These are phyloP conservation scores for Mortierella claussenii DNA, from an alignment of 192 early-diverging fungal genomes.

Conservation along the genomic window DNA sequence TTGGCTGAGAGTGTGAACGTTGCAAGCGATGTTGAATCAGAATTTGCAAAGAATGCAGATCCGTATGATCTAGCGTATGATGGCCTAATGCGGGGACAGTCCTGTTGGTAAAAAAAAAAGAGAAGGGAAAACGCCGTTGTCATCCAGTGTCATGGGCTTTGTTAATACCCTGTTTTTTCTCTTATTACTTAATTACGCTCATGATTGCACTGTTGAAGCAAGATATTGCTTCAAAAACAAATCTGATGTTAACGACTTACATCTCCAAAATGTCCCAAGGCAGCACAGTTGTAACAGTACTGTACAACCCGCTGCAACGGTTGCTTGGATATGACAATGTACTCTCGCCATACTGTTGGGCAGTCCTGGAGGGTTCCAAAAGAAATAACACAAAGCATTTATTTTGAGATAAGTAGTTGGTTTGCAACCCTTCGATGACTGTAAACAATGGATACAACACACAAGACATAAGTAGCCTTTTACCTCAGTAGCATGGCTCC, in stretches of 20 bases:
- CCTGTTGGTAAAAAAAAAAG: not conserved
- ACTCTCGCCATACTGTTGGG: conserved; percentile 36
- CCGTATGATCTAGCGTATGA: not conserved
- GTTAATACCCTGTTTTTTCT: too few relatives aligned
- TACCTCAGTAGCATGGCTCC: not conserved
- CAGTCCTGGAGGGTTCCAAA: conserved; percentile 16
- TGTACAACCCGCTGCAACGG: not conserved
- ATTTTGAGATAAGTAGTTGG: too few relatives aligned
- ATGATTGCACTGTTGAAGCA: not conserved
- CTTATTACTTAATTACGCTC: too few relatives aligned
- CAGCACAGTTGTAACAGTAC: conserved; percentile 46
- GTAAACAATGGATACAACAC: too few relatives aligned
- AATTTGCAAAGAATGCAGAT: not conserved
- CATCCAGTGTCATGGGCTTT: too few relatives aligned
- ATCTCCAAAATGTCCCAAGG: conserved; percentile 43
- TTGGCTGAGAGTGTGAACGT: not conserved
- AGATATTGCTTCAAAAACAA: not conserved
- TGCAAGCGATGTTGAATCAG: not conserved
- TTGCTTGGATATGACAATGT: not conserved
- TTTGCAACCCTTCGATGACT: too few relatives aligned
- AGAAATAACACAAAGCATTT: not conserved
- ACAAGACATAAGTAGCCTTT: too few relatives aligned
- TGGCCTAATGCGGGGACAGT: not conserved
- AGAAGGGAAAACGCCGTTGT: too few relatives aligned
- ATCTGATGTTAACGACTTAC: too few relatives aligned